Conservation (phyloP, 2,329 filamentous ascomycete species). For the Lachnum nothofagi region DNA sequence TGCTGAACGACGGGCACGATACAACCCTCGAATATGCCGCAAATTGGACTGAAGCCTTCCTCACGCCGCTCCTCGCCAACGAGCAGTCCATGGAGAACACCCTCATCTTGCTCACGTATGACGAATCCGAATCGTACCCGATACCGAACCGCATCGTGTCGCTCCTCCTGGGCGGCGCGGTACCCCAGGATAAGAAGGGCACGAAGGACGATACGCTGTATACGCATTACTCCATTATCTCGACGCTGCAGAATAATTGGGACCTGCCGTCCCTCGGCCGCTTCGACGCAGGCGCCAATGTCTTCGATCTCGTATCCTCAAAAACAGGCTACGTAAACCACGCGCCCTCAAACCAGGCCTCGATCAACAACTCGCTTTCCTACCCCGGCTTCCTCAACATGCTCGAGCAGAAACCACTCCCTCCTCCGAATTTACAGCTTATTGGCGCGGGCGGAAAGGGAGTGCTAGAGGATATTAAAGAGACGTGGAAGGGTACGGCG, state of each 20-base stretch:
- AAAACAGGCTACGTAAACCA: constrained; percentile 29
- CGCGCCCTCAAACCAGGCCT: constrained; percentile 29
- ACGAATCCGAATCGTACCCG: constrained; percentile 50
- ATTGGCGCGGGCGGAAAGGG: constrained; percentile 40
- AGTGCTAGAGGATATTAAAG: constrained; percentile 33
- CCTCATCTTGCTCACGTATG: constrained; percentile 53
- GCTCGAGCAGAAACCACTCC: constrained; percentile 33
- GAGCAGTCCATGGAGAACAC: constrained; percentile 48
- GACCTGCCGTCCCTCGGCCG: constrained; percentile 39
- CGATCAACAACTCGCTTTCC: constrained; percentile 42
- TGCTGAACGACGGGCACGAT: constrained; percentile 63
- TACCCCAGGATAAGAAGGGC: constrained; percentile 43
- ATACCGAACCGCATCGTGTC: constrained; percentile 50
- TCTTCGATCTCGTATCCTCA: constrained; percentile 30
- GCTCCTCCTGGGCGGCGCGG: constrained; percentile 50
- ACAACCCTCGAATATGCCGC: constrained; percentile 48
- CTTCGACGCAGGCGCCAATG: constrained; percentile 40
- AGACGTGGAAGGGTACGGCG: constrained; percentile 31
- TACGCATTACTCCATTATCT: constrained; percentile 42
- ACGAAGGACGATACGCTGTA: constrained; percentile 48
- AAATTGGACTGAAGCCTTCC: constrained; percentile 47
- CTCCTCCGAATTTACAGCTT: constrained; percentile 41
- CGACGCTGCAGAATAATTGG: constrained; percentile 41
- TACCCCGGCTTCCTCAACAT: constrained; percentile 40
- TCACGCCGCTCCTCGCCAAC: constrained; percentile 48